Conservation (phyloP, 1,139 yeast genomes). For the Geotrichum restrictum region DNA sequence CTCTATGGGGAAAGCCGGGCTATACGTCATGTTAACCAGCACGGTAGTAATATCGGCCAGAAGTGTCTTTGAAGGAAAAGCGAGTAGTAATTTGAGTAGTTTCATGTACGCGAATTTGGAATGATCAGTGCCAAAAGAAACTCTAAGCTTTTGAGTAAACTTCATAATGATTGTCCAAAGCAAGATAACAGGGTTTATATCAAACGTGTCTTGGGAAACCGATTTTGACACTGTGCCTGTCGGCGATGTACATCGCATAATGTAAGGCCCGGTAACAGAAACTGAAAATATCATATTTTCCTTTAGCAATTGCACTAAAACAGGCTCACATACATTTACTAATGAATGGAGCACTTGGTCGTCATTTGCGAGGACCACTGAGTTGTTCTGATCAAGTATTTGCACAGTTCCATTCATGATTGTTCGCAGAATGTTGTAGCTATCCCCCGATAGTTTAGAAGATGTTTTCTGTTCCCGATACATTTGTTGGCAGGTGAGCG, state of each 20-base stretch:
- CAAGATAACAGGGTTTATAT: constrained; percentile 3
- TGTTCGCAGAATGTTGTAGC: constrained; percentile 8
- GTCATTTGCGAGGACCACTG: not conserved
- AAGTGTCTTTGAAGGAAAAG: not conserved
- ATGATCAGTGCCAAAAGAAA: not conserved
- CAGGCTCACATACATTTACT: not conserved
- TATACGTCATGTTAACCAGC: not conserved
- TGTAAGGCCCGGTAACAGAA: constrained; percentile 2
- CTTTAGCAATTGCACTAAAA: not conserved
- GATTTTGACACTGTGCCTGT: not conserved
- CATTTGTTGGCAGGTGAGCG: not conserved
- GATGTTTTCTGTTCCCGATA: not conserved
- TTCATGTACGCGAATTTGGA: constrained; percentile 1
- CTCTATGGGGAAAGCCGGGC: not conserved
- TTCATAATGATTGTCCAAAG: constrained; percentile 6
- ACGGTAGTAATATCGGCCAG: not conserved
- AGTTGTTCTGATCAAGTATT: not conserved
- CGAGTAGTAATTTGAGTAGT: not conserved
- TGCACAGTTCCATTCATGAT: constrained; percentile 10
- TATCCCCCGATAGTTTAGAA: not conserved
- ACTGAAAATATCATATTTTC: not conserved
- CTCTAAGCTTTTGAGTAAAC: not conserved
- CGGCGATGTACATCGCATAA: not conserved
- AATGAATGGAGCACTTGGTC: not conserved
- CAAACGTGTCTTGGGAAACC: not conserved